Evolutionary conservation across 345 rosid genomes (phyloP), one percentile per base, ranked within the genome.

Genomic region (Capsella bursapastoris): DNA sequence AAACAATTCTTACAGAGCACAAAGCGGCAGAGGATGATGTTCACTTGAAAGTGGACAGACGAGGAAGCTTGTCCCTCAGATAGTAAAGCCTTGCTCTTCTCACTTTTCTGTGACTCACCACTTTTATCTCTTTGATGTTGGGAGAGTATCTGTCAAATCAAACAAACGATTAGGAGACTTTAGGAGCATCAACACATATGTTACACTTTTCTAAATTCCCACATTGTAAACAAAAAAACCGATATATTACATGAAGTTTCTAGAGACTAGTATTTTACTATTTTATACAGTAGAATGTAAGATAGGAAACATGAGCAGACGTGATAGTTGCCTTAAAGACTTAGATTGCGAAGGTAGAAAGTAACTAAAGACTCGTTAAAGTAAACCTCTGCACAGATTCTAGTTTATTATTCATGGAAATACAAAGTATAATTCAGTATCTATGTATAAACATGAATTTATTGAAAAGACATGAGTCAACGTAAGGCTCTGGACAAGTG

Each of bases 41-140:
- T 88, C 85, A 91, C 72, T 94, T 94, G 77, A 94, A 94, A 32
- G 98, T 91, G 68, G 97, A 91, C 22, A 94, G 72, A 86, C 97
- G 85, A 70, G 98, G 98, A 77, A 94, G 95, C 83, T 94, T 91
- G 77, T 91, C 89, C 78, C 97, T 82, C 27, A 88, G 86, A 82
- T 94, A 90, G 81, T 91, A 94, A 73, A 91, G 77, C 85, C 92
- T 81, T 34, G 98, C 97, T 86, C 96, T 86, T 83, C 98, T 85
- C 40, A 90, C 97, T 84, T 91, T 91, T 77, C 94, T 83, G 82
- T 88, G 95, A 1, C 27, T 81, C 64, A 85, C 77, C 8, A 94
- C 90, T 78, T 72, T 88, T 40, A 94, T 83, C 85, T 91, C 98
- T 85, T 88, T 88, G 71, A 90, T 78, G 72, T 82, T 87, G 13